Evolutionary conservation across 2,329 filamentous ascomycete species (phyloP).

Genomic region (Trichophyton schoenleinii): DNA sequence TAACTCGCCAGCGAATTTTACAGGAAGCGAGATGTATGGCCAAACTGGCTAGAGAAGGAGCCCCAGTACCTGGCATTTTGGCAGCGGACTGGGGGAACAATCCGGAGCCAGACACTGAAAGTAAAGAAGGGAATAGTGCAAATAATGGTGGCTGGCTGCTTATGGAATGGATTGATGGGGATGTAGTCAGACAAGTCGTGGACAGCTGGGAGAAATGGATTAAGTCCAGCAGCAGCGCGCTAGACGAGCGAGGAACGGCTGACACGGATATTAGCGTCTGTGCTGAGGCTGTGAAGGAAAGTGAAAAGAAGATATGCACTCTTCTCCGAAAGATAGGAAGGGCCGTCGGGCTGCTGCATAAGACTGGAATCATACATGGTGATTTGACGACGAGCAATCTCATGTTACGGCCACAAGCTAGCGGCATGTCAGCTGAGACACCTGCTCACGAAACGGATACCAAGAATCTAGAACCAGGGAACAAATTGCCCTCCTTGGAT

Average conservation of each 20-base stretch:
- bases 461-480: neutral
- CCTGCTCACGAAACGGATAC: slow-evolving; percentile 13
- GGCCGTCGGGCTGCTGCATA: slow-evolving; percentile 65
- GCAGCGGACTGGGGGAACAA: slow-evolving; percentile 48
- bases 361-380: slow-evolving; percentile 77
- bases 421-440: slow-evolving; percentile 10
- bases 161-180: slow-evolving; percentile 73
- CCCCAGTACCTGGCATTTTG: slow-evolving; percentile 70
- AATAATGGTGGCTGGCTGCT: slow-evolving; percentile 67
- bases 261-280: slow-evolving; percentile 18
- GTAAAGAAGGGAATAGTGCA: slow-evolving; percentile 40
- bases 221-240: slow-evolving; percentile 14
- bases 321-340: slow-evolving; percentile 60
- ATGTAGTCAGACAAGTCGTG: slow-evolving; percentile 55
- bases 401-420: slow-evolving; percentile 51
- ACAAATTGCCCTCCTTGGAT: slow-evolving; percentile 28
- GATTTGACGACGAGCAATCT: slow-evolving; percentile 96
- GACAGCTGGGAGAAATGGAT: slow-evolving; percentile 53
- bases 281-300: slow-evolving; percentile 20
- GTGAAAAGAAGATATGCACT: slow-evolving; percentile 42
- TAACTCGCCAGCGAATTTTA: slow-evolving; percentile 76
- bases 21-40: slow-evolving; percentile 78
- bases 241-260: slow-evolving; percentile 14
- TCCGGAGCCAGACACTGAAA: slow-evolving; percentile 9
- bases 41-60: slow-evolving; percentile 64